Base-by-base conservation (phyloP, 75 land plant genomes). In the Isoetes taiwanensis region DNA sequence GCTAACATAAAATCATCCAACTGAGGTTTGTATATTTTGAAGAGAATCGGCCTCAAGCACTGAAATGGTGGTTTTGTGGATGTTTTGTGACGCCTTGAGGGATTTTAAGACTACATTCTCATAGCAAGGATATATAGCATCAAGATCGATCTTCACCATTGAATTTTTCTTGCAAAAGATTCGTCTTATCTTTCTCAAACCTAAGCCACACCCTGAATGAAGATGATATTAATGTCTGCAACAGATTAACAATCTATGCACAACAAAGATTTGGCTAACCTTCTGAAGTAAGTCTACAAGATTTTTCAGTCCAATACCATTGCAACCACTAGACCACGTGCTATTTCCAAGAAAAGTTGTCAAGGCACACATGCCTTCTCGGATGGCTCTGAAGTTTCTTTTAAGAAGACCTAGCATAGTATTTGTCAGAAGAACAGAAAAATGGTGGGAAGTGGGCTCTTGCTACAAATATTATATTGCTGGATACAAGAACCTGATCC, bases 221-320 rank as follows among this genome's bases (percentile, higher is more conserved):
- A n/a, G n/a, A n/a, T n/a, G 66, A 56, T 34, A 48, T 62, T n/a
- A 28, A 65, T 29, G 26, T 16, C 42, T 25, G 11, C 17, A 34
- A 39, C 28, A 50, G 9, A 9, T 17, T 2, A 31, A 11, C 0
- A 30, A 46, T 12, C 38, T 17, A 11, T 21, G 17, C 19, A 5
- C 24, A 83, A 81, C 83, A 77, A 80, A 30, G 78, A 70, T 59
- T 72, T 66, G 42, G 41, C 28, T 56, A 76, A 52, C 10, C 39
- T 37, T 37, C 39, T 37, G 39, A 14, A 14, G 12, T 37, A 10
- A 37, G 9, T 37, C 39, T 37, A 10, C 39, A 10, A 10, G 28
- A 27, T 35, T 30, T 25, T 19, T 24, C 63, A 61, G 37, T 3
- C 63, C 63, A 27, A 54, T 52, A 1, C 43, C 55, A 0, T 16